Conservation (phyloP, 352 stramenopile genomes). For the Pythium utonaiense region DNA sequence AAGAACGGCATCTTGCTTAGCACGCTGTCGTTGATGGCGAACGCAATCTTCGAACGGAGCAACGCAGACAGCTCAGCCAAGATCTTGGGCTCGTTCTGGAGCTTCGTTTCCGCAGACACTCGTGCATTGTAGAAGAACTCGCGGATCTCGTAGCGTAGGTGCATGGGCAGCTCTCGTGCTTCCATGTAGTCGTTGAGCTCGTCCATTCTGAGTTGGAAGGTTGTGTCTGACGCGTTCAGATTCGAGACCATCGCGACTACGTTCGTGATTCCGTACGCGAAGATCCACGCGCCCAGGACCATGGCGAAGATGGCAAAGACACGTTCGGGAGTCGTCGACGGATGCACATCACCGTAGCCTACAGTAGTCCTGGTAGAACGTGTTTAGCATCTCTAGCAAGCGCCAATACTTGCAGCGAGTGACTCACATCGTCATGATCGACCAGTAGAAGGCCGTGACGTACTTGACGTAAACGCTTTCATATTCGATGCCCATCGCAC, state of each 20-base stretch:
- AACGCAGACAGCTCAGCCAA: conserved; percentile 62
- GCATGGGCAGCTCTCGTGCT: conserved; percentile 58
- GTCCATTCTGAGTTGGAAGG: conserved; percentile 70
- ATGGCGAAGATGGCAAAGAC: conserved; percentile 72
- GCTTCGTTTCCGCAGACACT: conserved; percentile 57
- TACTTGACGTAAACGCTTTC: conserved; percentile 23
- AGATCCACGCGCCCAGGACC: conserved; percentile 64
- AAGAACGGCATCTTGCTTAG: conserved; percentile 79
- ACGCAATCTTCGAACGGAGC: conserved; percentile 70
- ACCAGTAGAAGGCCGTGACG: conserved; percentile 61
- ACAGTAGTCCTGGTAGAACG: conserved; percentile 40
- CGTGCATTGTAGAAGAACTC: conserved; percentile 79
- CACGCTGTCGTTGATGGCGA: conserved; percentile 76
- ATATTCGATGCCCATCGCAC: neutral
- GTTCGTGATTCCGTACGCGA: conserved; percentile 80
- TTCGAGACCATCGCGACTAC: conserved; percentile 75
- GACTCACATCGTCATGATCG: conserved; percentile 69
- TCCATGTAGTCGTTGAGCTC: conserved; percentile 82
- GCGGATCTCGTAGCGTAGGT: conserved; percentile 68
- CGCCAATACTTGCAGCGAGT: too few species aligned
- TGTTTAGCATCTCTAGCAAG: neutral
- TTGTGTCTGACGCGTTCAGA: conserved; percentile 55
- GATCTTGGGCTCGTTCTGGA: conserved; percentile 61
- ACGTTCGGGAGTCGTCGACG: conserved; percentile 47
- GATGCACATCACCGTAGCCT: conserved; percentile 50